These are phyloP conservation scores for Saccharata proteae DNA, from an alignment of 2,329 filamentous ascomycete genomes.

Conservation along the genomic window DNA sequence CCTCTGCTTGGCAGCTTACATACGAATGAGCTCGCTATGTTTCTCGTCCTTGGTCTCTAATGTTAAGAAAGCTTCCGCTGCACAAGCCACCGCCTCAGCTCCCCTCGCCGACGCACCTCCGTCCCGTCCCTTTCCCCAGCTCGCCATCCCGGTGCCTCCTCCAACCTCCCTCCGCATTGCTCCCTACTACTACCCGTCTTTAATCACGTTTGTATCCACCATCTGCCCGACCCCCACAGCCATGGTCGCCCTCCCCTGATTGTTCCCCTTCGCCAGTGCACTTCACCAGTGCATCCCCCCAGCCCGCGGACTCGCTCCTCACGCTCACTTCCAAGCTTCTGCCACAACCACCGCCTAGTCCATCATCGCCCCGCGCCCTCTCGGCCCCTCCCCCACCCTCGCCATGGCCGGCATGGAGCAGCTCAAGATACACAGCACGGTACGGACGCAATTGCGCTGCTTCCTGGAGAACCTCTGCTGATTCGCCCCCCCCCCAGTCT, in stretches of 20 bases:
- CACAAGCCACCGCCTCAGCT: too few species aligned
- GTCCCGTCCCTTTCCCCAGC: neutral
- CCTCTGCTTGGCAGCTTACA: too few species aligned
- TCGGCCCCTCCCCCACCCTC: constrained; percentile 1
- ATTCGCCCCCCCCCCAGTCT: constrained; percentile 46
- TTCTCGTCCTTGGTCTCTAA: too few species aligned
- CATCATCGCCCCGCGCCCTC: neutral
- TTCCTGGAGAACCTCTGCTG: neutral
- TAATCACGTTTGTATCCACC: too few species aligned
- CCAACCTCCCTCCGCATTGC: too few species aligned
- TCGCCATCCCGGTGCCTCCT: too few species aligned
- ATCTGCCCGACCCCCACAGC: too few species aligned
- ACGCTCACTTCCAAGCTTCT: neutral
- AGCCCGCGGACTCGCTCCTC: neutral
- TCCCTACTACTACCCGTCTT: too few species aligned
- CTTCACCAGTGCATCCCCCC: neutral
- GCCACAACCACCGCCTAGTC: neutral
- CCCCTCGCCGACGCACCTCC: neutral
- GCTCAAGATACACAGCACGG: constrained; percentile 95
- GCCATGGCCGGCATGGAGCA: constrained; percentile 90
- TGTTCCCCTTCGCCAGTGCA: neutral
- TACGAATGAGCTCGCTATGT: too few species aligned
- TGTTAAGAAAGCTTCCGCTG: too few species aligned
- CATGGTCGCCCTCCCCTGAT: constrained; percentile 2
- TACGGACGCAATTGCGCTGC: constrained; percentile 30